These are phyloP conservation scores for Gypsophila paniculata DNA, from an alignment of 179 eudicot genomes.

Conservation along the genomic window DNA sequence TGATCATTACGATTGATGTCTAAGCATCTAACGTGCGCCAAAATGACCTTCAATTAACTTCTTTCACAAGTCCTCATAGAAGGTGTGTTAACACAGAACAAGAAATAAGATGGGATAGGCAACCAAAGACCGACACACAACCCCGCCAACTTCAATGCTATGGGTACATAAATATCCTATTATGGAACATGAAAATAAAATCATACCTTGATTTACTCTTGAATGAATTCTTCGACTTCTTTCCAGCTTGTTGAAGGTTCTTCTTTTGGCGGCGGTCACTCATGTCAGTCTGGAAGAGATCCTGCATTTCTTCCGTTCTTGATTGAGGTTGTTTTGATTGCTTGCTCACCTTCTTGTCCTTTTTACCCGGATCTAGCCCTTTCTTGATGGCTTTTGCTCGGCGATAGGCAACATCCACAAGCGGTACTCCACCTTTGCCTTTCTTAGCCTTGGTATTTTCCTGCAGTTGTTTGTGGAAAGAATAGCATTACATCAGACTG, in stretches of 20 bases:
- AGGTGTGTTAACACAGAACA: not conserved
- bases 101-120: not conserved
- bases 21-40: not conserved
- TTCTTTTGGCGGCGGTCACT: constrained; percentile 60
- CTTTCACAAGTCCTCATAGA: not conserved
- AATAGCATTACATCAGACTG: constrained; percentile 1
- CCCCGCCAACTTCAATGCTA: not conserved
- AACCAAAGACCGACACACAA: not conserved
- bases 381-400: constrained; percentile 84
- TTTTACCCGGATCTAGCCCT: constrained; percentile 67
- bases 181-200: constrained; percentile 5
- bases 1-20: not conserved
- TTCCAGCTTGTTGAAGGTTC: constrained; percentile 36
- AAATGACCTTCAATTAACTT: not conserved
- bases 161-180: not conserved
- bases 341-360: constrained; percentile 35
- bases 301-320: constrained; percentile 73
- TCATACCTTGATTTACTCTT: constrained; percentile 94
- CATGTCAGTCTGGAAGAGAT: constrained; percentile 73
- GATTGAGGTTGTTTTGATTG: constrained; percentile 47
- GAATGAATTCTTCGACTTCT: constrained; percentile 61
- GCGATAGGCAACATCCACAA: constrained; percentile 77
- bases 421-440: constrained; percentile 65
- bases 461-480: constrained; percentile 28
- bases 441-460: constrained; percentile 49